A percentile compares a stretch with the other conserved stretches of the same genome.
Evolutionary conservation across 257 asterid species (phyloP).

Genomic region (Ocimum tenuiflorum): DNA sequence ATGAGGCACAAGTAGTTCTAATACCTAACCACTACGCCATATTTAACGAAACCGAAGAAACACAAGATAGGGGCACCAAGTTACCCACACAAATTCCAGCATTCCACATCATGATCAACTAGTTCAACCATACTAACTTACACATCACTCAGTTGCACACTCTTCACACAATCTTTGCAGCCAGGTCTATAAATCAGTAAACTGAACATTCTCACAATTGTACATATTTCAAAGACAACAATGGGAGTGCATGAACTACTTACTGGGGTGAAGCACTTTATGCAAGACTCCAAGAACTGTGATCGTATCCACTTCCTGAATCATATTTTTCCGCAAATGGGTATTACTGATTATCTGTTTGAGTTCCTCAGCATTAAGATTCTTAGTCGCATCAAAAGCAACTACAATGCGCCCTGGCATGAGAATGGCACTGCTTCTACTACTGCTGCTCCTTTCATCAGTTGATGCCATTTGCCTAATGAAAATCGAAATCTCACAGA

Average conservation of each 20-base stretch:
- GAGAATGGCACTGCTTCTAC: constrained; percentile 17
- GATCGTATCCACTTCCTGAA: constrained; percentile 48
- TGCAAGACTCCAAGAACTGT: constrained; percentile 59
- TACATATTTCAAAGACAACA: not conserved
- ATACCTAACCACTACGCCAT: too few relatives aligned
- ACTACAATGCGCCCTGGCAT: constrained; percentile 47
- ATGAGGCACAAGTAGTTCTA: too few relatives aligned
- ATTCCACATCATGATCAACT: too few relatives aligned
- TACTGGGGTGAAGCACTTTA: constrained; percentile 57
- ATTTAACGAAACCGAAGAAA: not conserved
- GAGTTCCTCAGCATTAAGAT: constrained; percentile 28
- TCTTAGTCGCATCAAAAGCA: constrained; percentile 59
- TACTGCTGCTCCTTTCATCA: constrained; percentile 25
- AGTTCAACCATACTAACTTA: too few relatives aligned
- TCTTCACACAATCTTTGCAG: not conserved
- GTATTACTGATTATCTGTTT: constrained; percentile 28
- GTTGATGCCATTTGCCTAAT: constrained; percentile 25
- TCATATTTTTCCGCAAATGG: constrained; percentile 34
- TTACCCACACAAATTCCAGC: not conserved
- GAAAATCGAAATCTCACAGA: not conserved
- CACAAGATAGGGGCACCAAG: not conserved
- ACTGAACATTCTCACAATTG: not conserved
- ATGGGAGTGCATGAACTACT: constrained; percentile 27
- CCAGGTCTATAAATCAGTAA: not conserved
- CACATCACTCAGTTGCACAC: not conserved